Base-by-base conservation (phyloP, 192 early-diverging fungal genomes). In the Glomus cerebriforme region DNA sequence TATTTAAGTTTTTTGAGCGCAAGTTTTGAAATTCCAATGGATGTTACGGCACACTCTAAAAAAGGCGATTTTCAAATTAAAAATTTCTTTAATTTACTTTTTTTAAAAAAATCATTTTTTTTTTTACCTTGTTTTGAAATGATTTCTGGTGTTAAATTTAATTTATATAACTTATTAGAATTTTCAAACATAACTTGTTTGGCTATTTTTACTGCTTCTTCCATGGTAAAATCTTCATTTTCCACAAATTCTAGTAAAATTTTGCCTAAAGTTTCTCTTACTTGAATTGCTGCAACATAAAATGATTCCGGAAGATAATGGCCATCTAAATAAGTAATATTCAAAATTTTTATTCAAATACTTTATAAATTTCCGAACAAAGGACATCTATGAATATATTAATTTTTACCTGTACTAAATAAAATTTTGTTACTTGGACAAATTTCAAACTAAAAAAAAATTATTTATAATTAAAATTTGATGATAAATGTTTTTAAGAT, bases 391-490 rank as follows among this genome's bases (percentile, higher is more conserved):
- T 9, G 34, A 68, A 9, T 2, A 43, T 29, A 64, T 17, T 12
- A 64, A 29, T 13, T 13, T n/a, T 64, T 76, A 76, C 74, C 74
- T 63, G 74, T 64, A 64, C 54, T 60, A 76, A 76, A 76, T 45
- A 65, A 76, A 27, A 76, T 76, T 60, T 76, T 76, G 32, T 76
- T 76, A 24, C 3, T 76, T 26, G 74, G 74, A 47, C 59, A 63
- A 43, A 76, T 58, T 31, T 71, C 69, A n/a, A 71, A 27, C 69
- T 71, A 15, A 15, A 47, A 27, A 27, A 47, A 15, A 45, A 47
- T 12, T 24, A 71, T 47, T 27, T 70, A 9, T 13, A 15, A 47
- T 24, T 49, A 12, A 43, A n/a, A 71, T 27, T 45, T 19, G 47
- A 24, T 35, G 35, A 67, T 32, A 1, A 27, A 19, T 32, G 17